phyloP scores from a whole-genome alignment of 148 eudicot genomes.

The Chenopodium formosanum region DNA sequence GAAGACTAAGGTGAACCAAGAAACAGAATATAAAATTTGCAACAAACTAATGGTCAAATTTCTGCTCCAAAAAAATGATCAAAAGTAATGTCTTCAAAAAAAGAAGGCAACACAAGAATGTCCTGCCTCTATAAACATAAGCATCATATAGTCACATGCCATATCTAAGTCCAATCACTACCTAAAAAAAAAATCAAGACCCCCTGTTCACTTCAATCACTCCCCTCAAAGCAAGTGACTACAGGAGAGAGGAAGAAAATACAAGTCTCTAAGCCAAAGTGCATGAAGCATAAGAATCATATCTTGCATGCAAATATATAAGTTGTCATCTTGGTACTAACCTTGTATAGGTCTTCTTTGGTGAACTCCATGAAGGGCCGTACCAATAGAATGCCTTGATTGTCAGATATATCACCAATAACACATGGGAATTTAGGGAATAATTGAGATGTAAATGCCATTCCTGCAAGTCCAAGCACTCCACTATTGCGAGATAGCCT shows the following conservation, averaged over 20 bases:
- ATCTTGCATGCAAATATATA: background rate
- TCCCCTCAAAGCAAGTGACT: no score
- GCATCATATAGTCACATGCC: no score
- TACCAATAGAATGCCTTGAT: conserved; percentile 57
- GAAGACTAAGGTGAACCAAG: background rate
- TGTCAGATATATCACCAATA: conserved; percentile 33
- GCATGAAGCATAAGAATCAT: conserved; percentile 1
- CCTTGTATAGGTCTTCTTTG: conserved; percentile 85
- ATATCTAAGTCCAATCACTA: no score
- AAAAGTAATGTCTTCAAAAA: no score
- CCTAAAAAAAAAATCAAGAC: no score
- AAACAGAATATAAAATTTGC: background rate
- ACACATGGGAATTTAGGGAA: conserved; percentile 41
- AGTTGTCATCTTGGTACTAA: conserved; percentile 33
- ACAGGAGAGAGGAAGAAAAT: no score
- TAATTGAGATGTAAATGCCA: conserved; percentile 73
- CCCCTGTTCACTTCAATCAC: no score
- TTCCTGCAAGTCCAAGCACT: conserved; percentile 97
- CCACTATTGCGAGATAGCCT: conserved; percentile 96
- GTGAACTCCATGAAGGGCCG: conserved; percentile 81
- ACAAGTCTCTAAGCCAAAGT: background rate
- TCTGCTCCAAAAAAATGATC: no score
- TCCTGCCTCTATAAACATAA: no score
- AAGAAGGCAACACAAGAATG: no score
- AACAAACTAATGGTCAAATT: background rate